Evolutionary conservation across 1,284 basidiomycete genomes (phyloP), one percentile per base, ranked within the genome.

Genomic region (Pascua sp.): DNA sequence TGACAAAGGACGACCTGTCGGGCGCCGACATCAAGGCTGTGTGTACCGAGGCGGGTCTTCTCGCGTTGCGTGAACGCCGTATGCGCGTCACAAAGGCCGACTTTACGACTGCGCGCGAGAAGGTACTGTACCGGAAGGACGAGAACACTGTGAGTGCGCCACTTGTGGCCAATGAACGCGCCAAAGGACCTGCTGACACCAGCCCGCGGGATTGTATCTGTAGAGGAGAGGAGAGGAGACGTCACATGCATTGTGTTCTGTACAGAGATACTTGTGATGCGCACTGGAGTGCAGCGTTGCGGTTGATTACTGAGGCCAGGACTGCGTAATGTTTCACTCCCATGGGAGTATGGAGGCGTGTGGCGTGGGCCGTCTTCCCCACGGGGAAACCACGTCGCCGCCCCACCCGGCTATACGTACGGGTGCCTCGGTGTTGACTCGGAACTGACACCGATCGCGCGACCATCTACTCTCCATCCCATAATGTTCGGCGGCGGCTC

Each of bases 11-110:
- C 70, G 95, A 98, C 70, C 80, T 97, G 15, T 94, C 90, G 11
- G 95, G 95, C 56, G 95, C 95, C 7, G 96, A 98, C 72, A 98
- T 98, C 83, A 98, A 98, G 81, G 94, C 93, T 4, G 90, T 94
- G 15, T 95, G 91, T 74, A 93, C 96, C 5, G 96, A 99, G 77
- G 96, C 96, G 16, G 96, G 96, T 69, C 77, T 99, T 54, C 81
- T 98, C 51, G 96, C 96, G 5, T 80, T 98, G 63, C 83, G 96
- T 66, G 96, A 99, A 78, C 83, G 96, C 59, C 83, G 96, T 56
- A 98, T 98, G 95, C 83, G 91, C 62, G 95, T 98, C 12, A 97
- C 89, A 41, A 98, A 98, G 79, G 83, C 81, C 15, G 91, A 95
- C 78, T 92, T 95, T 68, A 87, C 88, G 8, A 76, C 86, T 24